These are phyloP conservation scores for Termitomyces sp. DNA, from an alignment of 768 basidiomycete species.

Conservation along the genomic window DNA sequence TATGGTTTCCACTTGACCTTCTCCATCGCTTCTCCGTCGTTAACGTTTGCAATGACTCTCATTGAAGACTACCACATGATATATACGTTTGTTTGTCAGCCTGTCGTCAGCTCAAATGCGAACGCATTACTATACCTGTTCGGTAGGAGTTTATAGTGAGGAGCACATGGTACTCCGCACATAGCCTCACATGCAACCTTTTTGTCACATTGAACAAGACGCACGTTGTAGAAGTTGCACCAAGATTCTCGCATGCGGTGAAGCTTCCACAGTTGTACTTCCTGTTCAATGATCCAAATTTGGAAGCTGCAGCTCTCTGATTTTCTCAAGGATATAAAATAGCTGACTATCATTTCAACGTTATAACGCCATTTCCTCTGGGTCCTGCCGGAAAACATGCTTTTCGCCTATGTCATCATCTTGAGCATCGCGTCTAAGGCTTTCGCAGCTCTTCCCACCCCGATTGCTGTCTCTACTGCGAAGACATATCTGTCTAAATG, in stretches of 20 bases:
- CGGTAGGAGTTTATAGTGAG: not conserved
- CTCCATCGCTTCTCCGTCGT: not conserved
- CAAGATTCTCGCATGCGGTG: not conserved
- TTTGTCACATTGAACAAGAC: not conserved
- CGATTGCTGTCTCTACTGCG: constrained; percentile 26
- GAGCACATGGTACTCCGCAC: constrained; percentile 1
- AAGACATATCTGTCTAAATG: constrained; percentile 26
- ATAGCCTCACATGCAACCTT: constrained; percentile 1
- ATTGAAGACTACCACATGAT: not conserved
- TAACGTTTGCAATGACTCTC: not conserved
- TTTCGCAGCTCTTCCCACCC: constrained; percentile 22
- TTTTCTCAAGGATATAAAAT: not conserved
- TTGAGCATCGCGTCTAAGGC: constrained; percentile 11
- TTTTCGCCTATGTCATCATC: constrained; percentile 8
- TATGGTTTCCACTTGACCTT: not conserved
- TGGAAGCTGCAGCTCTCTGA: not conserved
- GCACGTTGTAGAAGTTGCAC: not conserved
- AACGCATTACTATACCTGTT: not conserved
- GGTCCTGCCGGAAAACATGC: constrained; percentile 6
- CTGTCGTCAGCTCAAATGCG: not conserved
- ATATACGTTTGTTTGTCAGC: not conserved
- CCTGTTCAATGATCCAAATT: not conserved
- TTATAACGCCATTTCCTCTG: not conserved
- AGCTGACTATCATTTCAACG: not conserved
- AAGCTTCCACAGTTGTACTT: not conserved